Conservation (phyloP, 169 alveolate species). For the Sarcocystis neurona region DNA sequence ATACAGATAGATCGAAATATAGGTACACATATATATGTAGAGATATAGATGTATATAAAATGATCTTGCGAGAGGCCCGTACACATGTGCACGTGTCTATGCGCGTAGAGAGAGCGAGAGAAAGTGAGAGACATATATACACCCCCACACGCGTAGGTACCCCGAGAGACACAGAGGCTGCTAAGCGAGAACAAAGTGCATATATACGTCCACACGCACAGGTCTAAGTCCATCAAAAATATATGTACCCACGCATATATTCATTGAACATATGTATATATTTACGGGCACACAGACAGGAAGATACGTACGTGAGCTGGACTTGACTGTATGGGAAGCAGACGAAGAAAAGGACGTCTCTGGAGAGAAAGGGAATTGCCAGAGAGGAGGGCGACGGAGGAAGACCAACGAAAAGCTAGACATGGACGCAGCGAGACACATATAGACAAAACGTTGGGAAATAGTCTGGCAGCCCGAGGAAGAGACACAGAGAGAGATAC, state of each 20-base stretch:
- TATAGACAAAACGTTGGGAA: background rate
- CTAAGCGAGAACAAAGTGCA: background rate
- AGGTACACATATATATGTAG: too few species aligned
- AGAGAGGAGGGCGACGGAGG: background rate
- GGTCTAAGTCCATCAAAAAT: background rate
- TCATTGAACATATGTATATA: too few species aligned
- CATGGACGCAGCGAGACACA: background rate
- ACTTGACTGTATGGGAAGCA: background rate
- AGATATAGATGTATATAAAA: too few species aligned
- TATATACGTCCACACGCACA: background rate
- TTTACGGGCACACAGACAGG: background rate
- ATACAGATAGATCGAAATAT: background rate
- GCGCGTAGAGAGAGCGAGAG: too few species aligned
- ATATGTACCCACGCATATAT: background rate
- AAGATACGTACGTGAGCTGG: background rate
- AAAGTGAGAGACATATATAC: too few species aligned
- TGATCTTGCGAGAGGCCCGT: background rate
- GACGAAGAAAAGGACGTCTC: background rate
- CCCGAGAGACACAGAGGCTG: too few species aligned
- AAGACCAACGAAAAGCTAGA: background rate
- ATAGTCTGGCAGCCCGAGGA: background rate
- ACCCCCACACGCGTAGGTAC: too few species aligned
- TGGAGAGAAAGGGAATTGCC: background rate
- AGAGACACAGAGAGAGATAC: background rate
- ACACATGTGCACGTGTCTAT: background rate